phyloP scores from a whole-genome alignment of 257 asterid genomes.

The Nicotiana benthamiana region DNA sequence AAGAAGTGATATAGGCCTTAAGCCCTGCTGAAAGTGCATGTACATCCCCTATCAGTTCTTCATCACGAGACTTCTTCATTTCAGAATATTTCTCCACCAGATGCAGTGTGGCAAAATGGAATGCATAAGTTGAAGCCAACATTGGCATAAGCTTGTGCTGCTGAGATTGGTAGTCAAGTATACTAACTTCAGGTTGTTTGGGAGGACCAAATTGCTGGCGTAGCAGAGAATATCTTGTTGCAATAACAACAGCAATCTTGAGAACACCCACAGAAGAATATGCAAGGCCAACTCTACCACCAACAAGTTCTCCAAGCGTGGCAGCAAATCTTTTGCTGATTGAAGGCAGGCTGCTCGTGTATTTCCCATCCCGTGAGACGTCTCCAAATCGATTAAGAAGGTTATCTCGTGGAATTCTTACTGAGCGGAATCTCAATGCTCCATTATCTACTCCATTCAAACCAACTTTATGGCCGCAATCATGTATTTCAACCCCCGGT shows the following conservation, averaged over 20 bases:
- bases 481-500: slow-evolving; percentile 85
- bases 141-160: slow-evolving; percentile 98
- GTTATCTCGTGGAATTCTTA: slow-evolving; percentile 86
- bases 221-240: slow-evolving; percentile 72
- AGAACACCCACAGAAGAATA: slow-evolving; percentile 87
- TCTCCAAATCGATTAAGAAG: slow-evolving; percentile 94
- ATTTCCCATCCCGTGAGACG: slow-evolving; percentile 78
- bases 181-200: slow-evolving; percentile 83
- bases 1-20: slow-evolving; percentile 89
- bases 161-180: slow-evolving; percentile 93
- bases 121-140: slow-evolving; percentile 87
- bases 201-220: slow-evolving; percentile 99
- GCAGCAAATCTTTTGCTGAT: slow-evolving; percentile 88
- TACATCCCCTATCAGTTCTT: slow-evolving; percentile 72
- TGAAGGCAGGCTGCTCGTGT: slow-evolving; percentile 78
- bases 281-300: slow-evolving; percentile 97
- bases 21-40: slow-evolving; percentile 94
- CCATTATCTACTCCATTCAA: slow-evolving; percentile 96
- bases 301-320: slow-evolving; percentile 95
- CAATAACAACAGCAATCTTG: slow-evolving; percentile 67
- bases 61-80: slow-evolving; percentile 77
- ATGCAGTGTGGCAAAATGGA: slow-evolving; percentile 71
- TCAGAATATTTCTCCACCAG: slow-evolving; percentile 71
- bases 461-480: slow-evolving; percentile 95
- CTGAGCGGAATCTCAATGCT: slow-evolving; percentile 71